Evolutionary conservation across 805 yeast genomes (phyloP).

Genomic region (Wickerhamiella qilinensis): DNA sequence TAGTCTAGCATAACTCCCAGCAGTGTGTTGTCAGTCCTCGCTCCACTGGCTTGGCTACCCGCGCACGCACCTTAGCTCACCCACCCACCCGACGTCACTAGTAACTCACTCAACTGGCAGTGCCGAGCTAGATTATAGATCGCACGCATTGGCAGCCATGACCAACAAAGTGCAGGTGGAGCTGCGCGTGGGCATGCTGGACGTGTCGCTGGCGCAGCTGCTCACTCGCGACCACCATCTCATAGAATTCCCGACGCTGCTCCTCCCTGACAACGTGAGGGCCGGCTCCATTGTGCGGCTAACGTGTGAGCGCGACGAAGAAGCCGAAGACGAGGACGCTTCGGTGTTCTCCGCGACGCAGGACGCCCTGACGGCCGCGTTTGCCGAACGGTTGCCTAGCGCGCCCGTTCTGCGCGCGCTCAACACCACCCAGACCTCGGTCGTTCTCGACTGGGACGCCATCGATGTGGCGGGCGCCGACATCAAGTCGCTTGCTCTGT

Average conservation of each 20-base stretch:
- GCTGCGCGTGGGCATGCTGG: conserved; percentile 86
- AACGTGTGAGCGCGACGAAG: conserved; percentile 60
- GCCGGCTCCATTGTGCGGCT: conserved; percentile 88
- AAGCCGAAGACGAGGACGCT: conserved; percentile 45
- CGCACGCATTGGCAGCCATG: too few species aligned
- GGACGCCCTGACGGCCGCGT: conserved; percentile 51
- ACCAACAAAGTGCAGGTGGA: conserved; percentile 58
- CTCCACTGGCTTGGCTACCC: too few species aligned
- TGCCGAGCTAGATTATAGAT: too few species aligned
- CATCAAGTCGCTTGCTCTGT: conserved; percentile 58
- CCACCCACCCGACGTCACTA: too few species aligned
- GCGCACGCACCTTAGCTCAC: too few species aligned
- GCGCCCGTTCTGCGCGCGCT: conserved; percentile 51
- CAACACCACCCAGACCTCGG: conserved; percentile 85
- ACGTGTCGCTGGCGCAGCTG: conserved; percentile 82
- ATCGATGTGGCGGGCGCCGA: conserved; percentile 70
- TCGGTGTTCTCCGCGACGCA: conserved; percentile 49
- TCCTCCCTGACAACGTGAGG: conserved; percentile 74
- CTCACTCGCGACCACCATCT: conserved; percentile 85
- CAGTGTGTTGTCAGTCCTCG: too few species aligned
- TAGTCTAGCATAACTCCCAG: too few species aligned
- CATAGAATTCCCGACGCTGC: conserved; percentile 90
- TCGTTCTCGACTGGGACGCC: conserved; percentile 89
- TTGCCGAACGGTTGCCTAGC: conserved; percentile 58
- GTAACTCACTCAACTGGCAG: too few species aligned